Conservation (phyloP, 2,329 filamentous ascomycete species). For the Sporothrix humicola region DNA sequence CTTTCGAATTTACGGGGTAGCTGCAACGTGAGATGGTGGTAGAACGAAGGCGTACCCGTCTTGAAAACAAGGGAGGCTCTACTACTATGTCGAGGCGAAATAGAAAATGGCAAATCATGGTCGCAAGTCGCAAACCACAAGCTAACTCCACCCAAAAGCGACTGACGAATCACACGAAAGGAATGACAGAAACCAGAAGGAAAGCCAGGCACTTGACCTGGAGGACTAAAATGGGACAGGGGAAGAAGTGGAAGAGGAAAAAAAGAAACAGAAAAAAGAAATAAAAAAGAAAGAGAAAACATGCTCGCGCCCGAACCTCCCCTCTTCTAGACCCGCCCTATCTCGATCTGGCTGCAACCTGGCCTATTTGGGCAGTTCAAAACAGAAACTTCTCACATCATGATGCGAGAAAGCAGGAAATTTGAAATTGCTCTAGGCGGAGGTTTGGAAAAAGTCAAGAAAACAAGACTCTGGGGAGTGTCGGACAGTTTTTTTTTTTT, state of each 20-base stretch:
- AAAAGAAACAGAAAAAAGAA: neutral
- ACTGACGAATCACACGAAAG: neutral
- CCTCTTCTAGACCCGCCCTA: neutral
- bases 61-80: neutral
- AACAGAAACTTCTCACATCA: neutral
- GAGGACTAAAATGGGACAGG: no score
- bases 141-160: no score
- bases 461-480: constrained; percentile 12
- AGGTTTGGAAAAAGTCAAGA: neutral
- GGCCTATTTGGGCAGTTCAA: constrained; percentile 18
- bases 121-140: neutral
- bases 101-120: neutral
- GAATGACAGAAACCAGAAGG: neutral
- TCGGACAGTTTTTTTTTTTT: neutral
- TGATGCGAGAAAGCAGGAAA: neutral
- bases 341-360: constrained; percentile 18
- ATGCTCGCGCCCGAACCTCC: neutral
- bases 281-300: neutral
- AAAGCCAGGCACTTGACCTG: no score
- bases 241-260: neutral
- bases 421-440: no score
- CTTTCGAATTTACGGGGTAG: no score
- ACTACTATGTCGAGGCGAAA: neutral
- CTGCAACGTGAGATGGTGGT: no score
- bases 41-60: neutral